A percentile compares a stretch with the other conserved stretches of the same genome.
phyloP scores from a whole-genome alignment of 2,329 filamentous ascomycete species.

The Aulographum hederae region DNA sequence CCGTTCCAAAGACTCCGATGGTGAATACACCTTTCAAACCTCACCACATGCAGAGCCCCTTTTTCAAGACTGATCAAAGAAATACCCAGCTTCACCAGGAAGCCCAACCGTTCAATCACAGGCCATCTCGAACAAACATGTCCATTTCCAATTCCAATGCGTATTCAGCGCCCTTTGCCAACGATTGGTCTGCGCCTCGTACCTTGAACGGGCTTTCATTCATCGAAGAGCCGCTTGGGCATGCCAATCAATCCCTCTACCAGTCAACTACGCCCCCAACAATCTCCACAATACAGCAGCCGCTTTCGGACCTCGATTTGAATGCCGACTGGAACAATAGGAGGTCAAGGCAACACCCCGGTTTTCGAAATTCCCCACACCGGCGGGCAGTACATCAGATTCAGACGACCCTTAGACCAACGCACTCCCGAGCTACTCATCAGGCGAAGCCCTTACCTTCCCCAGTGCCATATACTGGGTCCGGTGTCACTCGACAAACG shows the following conservation, averaged over 20 bases:
- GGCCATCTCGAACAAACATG: not conserved
- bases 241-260: slow-evolving; percentile 1
- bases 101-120: not conserved
- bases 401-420: not conserved
- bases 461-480: not conserved
- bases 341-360: too few relatives aligned
- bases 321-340: not conserved
- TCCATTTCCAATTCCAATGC: too few relatives aligned
- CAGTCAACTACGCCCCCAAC: not conserved
- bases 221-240: slow-evolving; percentile 2
- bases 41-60: too few relatives aligned
- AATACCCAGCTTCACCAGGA: too few relatives aligned
- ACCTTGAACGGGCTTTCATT: slow-evolving; percentile 4
- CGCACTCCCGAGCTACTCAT: not conserved
- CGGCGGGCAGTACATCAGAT: not conserved
- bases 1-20: too few relatives aligned
- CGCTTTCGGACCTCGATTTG: not conserved
- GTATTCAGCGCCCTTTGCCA: too few relatives aligned
- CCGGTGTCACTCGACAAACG: not conserved
- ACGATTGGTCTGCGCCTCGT: not conserved
- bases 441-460: not conserved
- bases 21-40: too few relatives aligned
- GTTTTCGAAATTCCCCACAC: too few relatives aligned
- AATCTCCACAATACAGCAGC: not conserved
- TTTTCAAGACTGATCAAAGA: too few relatives aligned